Base-by-base conservation (phyloP, 192 early-diverging fungal species). In the Phlyctochytrium planicorne region DNA sequence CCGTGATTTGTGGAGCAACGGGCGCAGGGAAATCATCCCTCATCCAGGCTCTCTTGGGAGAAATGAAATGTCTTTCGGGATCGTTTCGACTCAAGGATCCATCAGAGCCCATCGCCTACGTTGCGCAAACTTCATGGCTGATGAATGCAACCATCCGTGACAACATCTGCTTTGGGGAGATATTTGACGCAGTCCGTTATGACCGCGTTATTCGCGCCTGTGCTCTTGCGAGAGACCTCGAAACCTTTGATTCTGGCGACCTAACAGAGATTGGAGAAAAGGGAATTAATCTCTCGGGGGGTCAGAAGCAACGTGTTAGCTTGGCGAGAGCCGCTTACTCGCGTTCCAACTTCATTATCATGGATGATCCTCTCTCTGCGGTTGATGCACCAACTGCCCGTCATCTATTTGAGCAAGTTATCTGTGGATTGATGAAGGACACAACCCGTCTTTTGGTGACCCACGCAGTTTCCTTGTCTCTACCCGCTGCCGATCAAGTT, bases 371-470 rank as follows among this genome's bases (percentile, higher is more conserved):
- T 72, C 79, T 97, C 47, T 90, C 89, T 20, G 95, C 95, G 10
- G 93, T 96, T 0, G 95, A 97, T 70, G 86, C 91, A 1, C 91
- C 93, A 63, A 96, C 94, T 1, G 93, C 88, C n/a, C 89, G 89
- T 60, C 90, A 92, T 59, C 80, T 97, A 17, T 85, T 89, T 34
- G 78, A 81, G 6, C 71, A 88, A 37, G 94, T 91, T 64, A 59
- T 96, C 63, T 71, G 81, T n/a, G 81, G 80, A 25, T 75, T 93
- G 63, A 84, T 97, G 81, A 59, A 67, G 0, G 79, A 84, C 27
- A 80, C 92, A 3, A 97, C 94, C 0, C 70, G 85, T 0, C 69
- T 97, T 14, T 73, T 97, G 56, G 94, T 95, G 2, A 94, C 93
- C 0, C 94, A 97, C 72, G 70, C 74, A 14, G 71, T 74, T n/a